Evolutionary conservation across 73 alveolate species (phyloP), one percentile per base, ranked within the genome.

Genomic region (Paramecium primaurelia): DNA sequence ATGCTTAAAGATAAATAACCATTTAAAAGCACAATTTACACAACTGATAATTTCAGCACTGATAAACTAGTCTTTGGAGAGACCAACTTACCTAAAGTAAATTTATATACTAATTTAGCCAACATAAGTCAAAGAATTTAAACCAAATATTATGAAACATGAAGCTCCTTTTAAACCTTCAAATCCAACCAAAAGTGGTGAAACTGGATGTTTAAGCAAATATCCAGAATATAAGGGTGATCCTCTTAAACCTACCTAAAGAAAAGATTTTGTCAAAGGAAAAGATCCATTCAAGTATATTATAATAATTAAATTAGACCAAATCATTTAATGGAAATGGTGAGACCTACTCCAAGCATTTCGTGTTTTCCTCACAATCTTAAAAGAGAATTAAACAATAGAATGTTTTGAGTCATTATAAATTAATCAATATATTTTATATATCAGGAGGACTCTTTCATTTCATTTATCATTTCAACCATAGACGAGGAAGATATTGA

Each of bases 281-380:
- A 80, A 80, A 36, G 75, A 80, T 47, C 58, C 91, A 3, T 80
- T 80, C 16, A 80, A 80, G 91, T 80, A 80, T 22, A n/a, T 9
- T 49, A 45, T 45, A 1, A 22, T 26, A 18, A 45, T 22, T 4
- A 54, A 8, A 25, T 45, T 47, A 80, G 91, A 80, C 91, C 91
- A 7, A 42, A 80, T 18, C 49, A 80, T 47, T 80, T 80, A 42
- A 42, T 30, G 28, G 58, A 47, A 32, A 45, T 26, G 38, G 75
- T 64, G 12, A 40, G 91, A 47, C 91, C 91, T 40, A 80, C 91
- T 42, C 91, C 91, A 45, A 80, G 91, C 45, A 36, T 80, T 12
- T 80, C 91, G 14, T 80, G 91, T 49, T 80, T 80, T 44, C 91
- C 91, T 20, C 91, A 80, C 28, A 80, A 80, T 36, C 58, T 80